phyloP scores from a whole-genome alignment of 805 yeast species.

The Saccharomyces eubayanus region DNA sequence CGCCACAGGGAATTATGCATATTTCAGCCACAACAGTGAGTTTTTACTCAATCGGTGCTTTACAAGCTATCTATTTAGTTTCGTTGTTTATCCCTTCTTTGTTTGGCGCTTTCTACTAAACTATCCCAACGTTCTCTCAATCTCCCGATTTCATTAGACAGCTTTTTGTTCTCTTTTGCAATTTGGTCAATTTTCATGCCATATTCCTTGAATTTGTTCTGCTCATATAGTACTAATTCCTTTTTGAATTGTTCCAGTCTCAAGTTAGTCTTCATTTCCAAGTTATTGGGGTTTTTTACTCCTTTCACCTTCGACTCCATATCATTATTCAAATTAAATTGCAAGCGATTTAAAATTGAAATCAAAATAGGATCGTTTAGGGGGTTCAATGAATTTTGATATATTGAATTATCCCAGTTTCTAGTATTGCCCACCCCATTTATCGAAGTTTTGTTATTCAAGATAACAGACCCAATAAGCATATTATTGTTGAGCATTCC shows the following conservation, averaged over 20 bases:
- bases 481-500: neutral
- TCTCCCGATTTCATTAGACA: constrained; percentile 43
- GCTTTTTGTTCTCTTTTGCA: constrained; percentile 35
- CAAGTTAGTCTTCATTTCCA: neutral
- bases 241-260: constrained; percentile 23
- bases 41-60: too few species aligned
- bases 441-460: constrained; percentile 10
- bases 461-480: neutral
- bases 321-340: constrained; percentile 8
- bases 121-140: constrained; percentile 59
- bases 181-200: constrained; percentile 33
- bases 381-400: constrained; percentile 1
- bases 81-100: constrained; percentile 32
- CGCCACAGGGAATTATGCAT: too few species aligned
- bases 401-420: constrained; percentile 8
- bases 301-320: constrained; percentile 1
- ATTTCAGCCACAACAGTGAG: too few species aligned
- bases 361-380: constrained; percentile 15
- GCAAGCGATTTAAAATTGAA: constrained; percentile 15
- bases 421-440: constrained; percentile 9
- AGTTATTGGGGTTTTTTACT: neutral
- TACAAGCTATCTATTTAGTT: neutral
- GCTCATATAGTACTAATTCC: constrained; percentile 36
- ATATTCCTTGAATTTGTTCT: constrained; percentile 28
- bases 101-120: constrained; percentile 56